Evolutionary conservation across 495 filamentous ascomycete genomes (phyloP), one percentile per base, ranked within the genome.

Genomic region (Mycothermus thermophilus): DNA sequence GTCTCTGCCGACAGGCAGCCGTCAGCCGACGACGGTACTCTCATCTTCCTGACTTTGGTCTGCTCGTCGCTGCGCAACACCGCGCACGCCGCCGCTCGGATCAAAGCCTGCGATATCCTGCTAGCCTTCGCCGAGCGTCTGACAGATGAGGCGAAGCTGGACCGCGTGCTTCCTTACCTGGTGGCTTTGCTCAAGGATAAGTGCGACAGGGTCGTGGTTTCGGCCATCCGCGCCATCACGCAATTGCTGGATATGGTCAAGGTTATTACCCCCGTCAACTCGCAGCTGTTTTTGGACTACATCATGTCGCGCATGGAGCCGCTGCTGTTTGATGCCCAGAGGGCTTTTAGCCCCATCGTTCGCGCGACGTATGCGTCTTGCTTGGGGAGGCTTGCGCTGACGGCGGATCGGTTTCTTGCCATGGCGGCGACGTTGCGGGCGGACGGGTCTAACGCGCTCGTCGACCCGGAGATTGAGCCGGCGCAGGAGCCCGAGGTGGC

Each of bases 71-170:
- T 99, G 37, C 75, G 92, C 42, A 93, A 84, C 41, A 93, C 90
- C 2, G 78, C 84, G 5, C 79, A 85, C 46, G 73, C 87, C 14
- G 78, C 80, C n/a, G 77, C 87, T 24, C 79, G 83, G 44, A 66
- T 95, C 40, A 78, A 85, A 48, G 90, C 85, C 3, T 95, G 87
- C 50, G 92, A 99, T 54, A 69, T 96, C 29, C 68, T 99, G 45
- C 61, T 99, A 13, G 90, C 87, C 11, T 95, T 96, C 55, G 77
- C 85, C 5, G 86, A 96, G 56, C 72, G 80, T 31, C 54, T 94
- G 23, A 90, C 90, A 0, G 92, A 99, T 52, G 92, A 99, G 49
- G 88, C 88, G 8, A 99, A 96, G 50, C 67, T 99, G 34, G 92
- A 99, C 56, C 77, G 92, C 25, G 77, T 95, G 17, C 66, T 99